Evolutionary conservation across 169 alveolate genomes (phyloP).

Genomic region (Plasmodium ovale): DNA sequence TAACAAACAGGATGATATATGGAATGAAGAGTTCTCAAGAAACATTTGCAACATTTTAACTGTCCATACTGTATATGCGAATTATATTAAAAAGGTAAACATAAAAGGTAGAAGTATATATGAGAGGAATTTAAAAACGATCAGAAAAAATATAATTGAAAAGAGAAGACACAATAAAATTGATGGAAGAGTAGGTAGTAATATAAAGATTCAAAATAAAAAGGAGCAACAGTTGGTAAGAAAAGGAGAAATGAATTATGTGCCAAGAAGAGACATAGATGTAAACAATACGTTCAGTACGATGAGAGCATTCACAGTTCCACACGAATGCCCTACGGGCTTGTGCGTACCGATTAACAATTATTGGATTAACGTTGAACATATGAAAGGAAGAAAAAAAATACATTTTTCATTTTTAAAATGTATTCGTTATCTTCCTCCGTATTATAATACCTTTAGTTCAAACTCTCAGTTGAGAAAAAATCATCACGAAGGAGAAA

Average conservation of each 20-base stretch:
- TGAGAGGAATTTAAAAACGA: not conserved
- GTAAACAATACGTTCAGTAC: not conserved
- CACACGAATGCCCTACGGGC: not conserved
- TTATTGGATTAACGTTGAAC: not conserved
- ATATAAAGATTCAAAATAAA: not conserved
- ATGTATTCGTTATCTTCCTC: not conserved
- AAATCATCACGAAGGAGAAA: not conserved
- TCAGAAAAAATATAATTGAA: constrained; percentile 1
- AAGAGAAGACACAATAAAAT: not conserved
- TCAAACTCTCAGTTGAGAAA: not conserved
- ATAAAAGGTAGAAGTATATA: not conserved
- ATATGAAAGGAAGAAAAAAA: not conserved
- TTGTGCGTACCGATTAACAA: not conserved
- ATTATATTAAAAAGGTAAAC: not conserved
- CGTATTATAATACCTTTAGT: not conserved
- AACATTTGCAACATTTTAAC: not conserved
- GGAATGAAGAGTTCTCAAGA: not conserved
- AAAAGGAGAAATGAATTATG: not conserved
- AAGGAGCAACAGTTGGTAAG: not conserved
- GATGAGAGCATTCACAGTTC: not conserved
- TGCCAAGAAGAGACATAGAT: not conserved
- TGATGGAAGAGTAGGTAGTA: not conserved
- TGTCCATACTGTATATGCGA: not conserved
- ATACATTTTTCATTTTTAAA: not conserved
- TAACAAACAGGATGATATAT: not conserved